Evolutionary conservation across 2,329 filamentous ascomycete genomes (phyloP), one percentile per base, ranked within the genome.

Genomic region (Tolypocladium capitatum): DNA sequence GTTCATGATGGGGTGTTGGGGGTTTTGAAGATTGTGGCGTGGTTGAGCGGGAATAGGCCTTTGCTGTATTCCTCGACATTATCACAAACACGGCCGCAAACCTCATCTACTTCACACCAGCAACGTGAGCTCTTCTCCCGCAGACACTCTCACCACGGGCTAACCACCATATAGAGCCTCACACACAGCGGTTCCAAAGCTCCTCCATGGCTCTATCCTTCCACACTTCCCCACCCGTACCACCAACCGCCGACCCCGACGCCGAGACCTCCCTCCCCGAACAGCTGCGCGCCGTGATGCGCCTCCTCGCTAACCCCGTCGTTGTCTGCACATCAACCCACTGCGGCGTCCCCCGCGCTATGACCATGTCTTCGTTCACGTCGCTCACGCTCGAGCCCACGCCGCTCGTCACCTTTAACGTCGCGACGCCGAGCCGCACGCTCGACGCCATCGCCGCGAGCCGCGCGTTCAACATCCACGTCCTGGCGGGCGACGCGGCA

Each of bases 331-430:
- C 75, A 21, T 63, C 73, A 21, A 59, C 64, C n/a, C 60, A 65
- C 33, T 52, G 58, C 31, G 21, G 60, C 50, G 47, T 56, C 36
- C 58, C 70, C 6, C 67, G 71, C 31, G 76, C 70, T 43, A 76
- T 80, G 70, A 80, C 77, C 31, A 75, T 79, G 66, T 80, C 77
- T 7, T 79, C 75, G 2, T 72, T 81, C 52, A 76, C 76, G 2
- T 78, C 75, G 0, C 61, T 81, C 27, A 69, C 73, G 16, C 65
- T 80, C 18, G 53, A 58, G n/a, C 75, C 76, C 0, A 66, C 62
- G 27, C 75, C 76, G 1, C 63, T 75, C 11, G 61, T 81, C 7
- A 72, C 70, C 0, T 80, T 81, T 66, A 80, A 80, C 62, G 68
- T 80, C 44, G 69, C 69, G 24, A 67, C 71, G 28, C 76, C 76